phyloP scores from a whole-genome alignment of 78 protist species.

The Speleostelium caveatum region DNA sequence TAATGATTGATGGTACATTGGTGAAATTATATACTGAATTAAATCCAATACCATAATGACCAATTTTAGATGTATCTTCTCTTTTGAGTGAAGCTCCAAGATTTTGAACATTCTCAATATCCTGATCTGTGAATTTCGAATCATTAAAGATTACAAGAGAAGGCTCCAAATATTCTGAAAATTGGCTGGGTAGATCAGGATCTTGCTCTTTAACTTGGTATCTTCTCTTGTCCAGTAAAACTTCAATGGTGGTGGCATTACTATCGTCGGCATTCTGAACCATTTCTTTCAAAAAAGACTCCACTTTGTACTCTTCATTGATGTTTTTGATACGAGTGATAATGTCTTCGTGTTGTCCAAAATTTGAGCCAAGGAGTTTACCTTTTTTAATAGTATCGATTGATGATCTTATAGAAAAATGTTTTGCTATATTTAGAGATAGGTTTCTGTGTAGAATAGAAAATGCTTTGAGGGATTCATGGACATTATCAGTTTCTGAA shows the following conservation, averaged over 20 bases:
- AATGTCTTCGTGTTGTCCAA: conserved; percentile 31
- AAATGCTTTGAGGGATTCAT: not conserved
- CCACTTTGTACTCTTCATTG: conserved; percentile 7
- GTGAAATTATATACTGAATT: conserved; percentile 74
- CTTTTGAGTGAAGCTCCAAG: conserved; percentile 1
- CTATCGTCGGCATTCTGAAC: conserved; percentile 91
- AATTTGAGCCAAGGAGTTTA: conserved; percentile 8
- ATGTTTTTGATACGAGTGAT: conserved; percentile 2
- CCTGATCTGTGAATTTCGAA: conserved; percentile 27
- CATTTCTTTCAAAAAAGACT: conserved; percentile 55
- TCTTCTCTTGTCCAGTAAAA: conserved; percentile 44
- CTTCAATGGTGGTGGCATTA: conserved; percentile 45
- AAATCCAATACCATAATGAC: conserved; percentile 83
- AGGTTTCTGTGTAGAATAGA: not conserved
- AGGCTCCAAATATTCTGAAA: conserved; percentile 28
- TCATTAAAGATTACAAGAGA: conserved; percentile 39
- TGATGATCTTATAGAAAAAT: not conserved
- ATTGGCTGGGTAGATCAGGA: not conserved
- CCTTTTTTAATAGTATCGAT: conserved; percentile 1
- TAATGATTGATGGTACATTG: conserved; percentile 50
- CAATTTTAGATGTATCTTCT: conserved; percentile 16
- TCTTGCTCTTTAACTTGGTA: not conserved
- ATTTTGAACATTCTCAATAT: not conserved
- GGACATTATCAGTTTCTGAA: conserved; percentile 4
- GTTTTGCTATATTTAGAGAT: not conserved